These are phyloP conservation scores for Glonium stellatum DNA, from an alignment of 495 filamentous ascomycete genomes.

Conservation along the genomic window DNA sequence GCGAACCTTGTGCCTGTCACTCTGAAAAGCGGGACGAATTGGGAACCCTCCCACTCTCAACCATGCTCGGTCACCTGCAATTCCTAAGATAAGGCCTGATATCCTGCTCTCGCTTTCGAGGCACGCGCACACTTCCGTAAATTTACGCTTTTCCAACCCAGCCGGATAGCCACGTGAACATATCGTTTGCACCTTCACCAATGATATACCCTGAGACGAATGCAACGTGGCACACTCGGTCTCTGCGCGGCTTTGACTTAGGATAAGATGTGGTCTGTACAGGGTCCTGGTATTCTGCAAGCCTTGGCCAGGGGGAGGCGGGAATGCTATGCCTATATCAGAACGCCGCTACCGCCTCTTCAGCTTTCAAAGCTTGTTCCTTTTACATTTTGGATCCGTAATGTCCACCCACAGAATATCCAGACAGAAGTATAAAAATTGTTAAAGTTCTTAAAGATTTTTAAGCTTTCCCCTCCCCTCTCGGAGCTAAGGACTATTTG, in stretches of 20 bases:
- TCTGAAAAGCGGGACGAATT: neutral
- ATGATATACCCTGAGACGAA: neutral
- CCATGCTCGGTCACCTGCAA: neutral
- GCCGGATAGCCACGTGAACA: conserved; percentile 4
- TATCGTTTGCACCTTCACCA: neutral
- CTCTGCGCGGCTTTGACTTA: neutral
- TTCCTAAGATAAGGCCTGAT: neutral
- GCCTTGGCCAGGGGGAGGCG: neutral
- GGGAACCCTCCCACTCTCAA: neutral
- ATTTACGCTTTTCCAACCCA: neutral
- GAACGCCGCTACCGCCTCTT: neutral
- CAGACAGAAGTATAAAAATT: no score
- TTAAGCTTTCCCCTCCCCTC: no score
- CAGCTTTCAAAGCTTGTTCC: neutral
- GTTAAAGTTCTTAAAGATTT: no score
- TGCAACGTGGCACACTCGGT: neutral
- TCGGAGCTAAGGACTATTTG: no score
- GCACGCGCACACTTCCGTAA: neutral
- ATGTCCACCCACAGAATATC: neutral
- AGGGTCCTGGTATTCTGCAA: neutral
- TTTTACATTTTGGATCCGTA: neutral
- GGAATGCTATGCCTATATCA: neutral
- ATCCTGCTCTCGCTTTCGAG: neutral
- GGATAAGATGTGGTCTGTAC: neutral
- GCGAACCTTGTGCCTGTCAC: neutral